phyloP scores from a whole-genome alignment of 2,329 filamentous ascomycete genomes.

The Raffaelea arxii region DNA sequence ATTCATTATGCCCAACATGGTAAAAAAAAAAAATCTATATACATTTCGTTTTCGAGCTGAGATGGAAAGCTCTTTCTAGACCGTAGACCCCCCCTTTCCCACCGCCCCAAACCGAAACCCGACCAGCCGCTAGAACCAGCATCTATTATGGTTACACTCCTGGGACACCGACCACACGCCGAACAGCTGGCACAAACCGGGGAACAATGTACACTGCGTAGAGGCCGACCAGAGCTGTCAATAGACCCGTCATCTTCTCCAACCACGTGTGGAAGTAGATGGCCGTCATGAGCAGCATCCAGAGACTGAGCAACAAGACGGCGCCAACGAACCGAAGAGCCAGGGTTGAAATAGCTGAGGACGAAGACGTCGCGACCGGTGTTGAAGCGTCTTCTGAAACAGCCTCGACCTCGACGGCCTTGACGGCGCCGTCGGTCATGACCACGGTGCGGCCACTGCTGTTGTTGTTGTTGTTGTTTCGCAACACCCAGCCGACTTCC shows the following conservation, averaged over 20 bases:
- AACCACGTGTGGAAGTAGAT: conserved; percentile 99
- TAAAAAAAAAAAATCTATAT: too few species aligned
- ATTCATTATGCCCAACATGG: too few species aligned
- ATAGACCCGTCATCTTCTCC: conserved; percentile 63
- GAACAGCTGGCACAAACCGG: conserved; percentile 35
- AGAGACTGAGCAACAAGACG: conserved; percentile 65
- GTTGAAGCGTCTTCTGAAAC: conserved; percentile 19
- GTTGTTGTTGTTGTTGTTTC: conserved; percentile 19
- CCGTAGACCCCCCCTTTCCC: too few species aligned
- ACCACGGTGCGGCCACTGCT: conserved; percentile 40
- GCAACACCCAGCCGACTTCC: conserved; percentile 58
- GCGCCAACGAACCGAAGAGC: conserved; percentile 39
- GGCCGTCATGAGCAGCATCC: conserved; percentile 98
- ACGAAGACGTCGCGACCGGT: neutral
- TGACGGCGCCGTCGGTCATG: conserved; percentile 56
- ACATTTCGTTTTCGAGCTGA: too few species aligned
- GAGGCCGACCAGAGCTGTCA: conserved; percentile 35
- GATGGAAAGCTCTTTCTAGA: too few species aligned
- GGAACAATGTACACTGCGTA: conserved; percentile 44
- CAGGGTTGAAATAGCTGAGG: neutral
- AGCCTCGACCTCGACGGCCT: conserved; percentile 44
- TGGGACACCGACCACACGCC: conserved; percentile 38
- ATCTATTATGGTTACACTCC: conserved; percentile 35
- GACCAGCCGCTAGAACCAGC: neutral
- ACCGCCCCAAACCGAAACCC: neutral